Percentiles rank a stretch among this genome's conserved stretches.
Conservation (phyloP, 768 basidiomycete species). For the Coprinopsis sp. region DNA sequence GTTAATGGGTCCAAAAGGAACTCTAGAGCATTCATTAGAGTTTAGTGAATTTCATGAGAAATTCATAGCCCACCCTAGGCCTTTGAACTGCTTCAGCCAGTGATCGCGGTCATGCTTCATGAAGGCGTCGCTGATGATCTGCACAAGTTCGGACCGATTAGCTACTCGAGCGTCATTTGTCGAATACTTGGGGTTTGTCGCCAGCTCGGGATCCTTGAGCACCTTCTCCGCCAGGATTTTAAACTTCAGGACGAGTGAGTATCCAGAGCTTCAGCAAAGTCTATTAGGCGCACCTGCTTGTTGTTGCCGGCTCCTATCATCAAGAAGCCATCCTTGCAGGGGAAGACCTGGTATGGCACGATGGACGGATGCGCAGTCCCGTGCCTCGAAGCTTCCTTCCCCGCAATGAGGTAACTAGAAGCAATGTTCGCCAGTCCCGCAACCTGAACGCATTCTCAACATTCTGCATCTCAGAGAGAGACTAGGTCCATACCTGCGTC, state of each 20-base stretch:
- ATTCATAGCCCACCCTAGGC: slow-evolving; percentile 57
- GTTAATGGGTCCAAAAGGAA: slow-evolving; percentile 91
- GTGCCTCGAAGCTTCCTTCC: slow-evolving; percentile 74
- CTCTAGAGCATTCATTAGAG: slow-evolving; percentile 33
- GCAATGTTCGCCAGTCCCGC: slow-evolving; percentile 91
- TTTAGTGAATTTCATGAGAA: background rate
- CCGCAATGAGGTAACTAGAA: slow-evolving; percentile 87
- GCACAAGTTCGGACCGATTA: slow-evolving; percentile 66
- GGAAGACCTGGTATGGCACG: slow-evolving; percentile 89
- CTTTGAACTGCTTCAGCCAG: slow-evolving; percentile 75
- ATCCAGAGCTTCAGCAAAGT: slow-evolving; percentile 1
- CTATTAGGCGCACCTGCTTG: slow-evolving; percentile 53
- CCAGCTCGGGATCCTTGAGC: slow-evolving; percentile 56
- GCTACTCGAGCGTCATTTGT: slow-evolving; percentile 74
- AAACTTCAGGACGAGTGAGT: slow-evolving; percentile 49
- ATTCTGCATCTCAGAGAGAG: background rate
- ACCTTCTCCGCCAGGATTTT: slow-evolving; percentile 58
- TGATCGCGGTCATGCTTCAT: slow-evolving; percentile 53
- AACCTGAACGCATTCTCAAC: slow-evolving; percentile 42
- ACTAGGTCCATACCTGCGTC: slow-evolving; percentile 55
- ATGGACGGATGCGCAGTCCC: slow-evolving; percentile 95
- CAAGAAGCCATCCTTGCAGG: slow-evolving; percentile 80
- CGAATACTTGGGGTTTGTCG: slow-evolving; percentile 56
- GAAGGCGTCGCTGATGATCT: slow-evolving; percentile 61
- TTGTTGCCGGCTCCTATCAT: slow-evolving; percentile 96